Evolutionary conservation across 371 early-diverging fungal genomes (phyloP), one percentile per base, ranked within the genome.

Genomic region (Neoconidiobolus thromboides): DNA sequence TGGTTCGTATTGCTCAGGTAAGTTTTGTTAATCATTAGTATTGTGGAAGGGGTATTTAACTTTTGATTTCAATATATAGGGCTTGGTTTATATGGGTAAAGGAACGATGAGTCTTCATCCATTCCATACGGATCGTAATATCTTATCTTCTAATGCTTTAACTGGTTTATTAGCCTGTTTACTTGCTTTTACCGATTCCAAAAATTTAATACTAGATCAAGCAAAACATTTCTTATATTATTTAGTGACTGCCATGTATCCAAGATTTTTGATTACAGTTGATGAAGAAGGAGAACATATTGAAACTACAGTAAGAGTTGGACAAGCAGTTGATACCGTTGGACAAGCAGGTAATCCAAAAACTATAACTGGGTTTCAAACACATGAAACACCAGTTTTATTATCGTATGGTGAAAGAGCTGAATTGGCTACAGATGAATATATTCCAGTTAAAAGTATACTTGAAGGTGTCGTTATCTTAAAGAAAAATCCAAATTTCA

Each of bases 301-400:
- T 58, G 75, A 85, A 6, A 86, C 83, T 40, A 84, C 87, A 26
- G 91, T 97, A 40, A 90, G 97, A 64, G 99, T 99, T 36, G 99
- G 99, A 57, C 96, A 93, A 73, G 95, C 96, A 10, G 96, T 99
- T 39, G 99, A 99, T 71, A 90, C 88, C 1, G 98, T 99, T 40
- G 99, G 99, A 41, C 94, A 99, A 71, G 97, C 96, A 0, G 99
- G 99, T 46, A 79, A 91, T 59, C 99, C 99, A 60, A 97, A 95
- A 76, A 93, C 93, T 0, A 92, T 99, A 61, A 91, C 96, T 1
- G 98, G 98, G 36, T 95, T 96, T 83, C 98, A 99, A 70, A 93
- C 96, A 55, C 96, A 99, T 68, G 80, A 89, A 26, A 93, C 97
- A 39, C 99, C 99, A 1, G 96, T 99, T 12, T 74, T 99, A 64